Evolutionary conservation across 2,329 filamentous ascomycete species (phyloP).

Genomic region (Monilinia laxa): DNA sequence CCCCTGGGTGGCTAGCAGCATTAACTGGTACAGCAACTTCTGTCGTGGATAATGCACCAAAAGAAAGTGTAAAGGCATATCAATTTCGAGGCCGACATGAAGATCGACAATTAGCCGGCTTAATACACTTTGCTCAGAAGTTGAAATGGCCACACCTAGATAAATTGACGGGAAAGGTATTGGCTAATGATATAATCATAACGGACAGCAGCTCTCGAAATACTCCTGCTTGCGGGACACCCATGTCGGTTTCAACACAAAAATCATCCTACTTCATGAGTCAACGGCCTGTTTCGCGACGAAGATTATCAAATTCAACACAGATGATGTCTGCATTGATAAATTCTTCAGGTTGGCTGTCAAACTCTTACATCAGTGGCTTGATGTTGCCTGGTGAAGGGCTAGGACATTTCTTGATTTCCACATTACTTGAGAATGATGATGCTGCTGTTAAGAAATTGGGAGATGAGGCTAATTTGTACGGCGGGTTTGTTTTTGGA

Average conservation of each 20-base stretch:
- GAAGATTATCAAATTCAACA: constrained; percentile 29
- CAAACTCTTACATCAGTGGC: constrained; percentile 65
- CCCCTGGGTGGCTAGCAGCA: constrained; percentile 54
- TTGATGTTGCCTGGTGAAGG: constrained; percentile 64
- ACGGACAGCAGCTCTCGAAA: constrained; percentile 32
- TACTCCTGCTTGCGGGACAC: constrained; percentile 35
- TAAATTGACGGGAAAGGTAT: constrained; percentile 32
- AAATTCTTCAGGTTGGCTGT: constrained; percentile 63
- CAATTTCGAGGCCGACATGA: constrained; percentile 47
- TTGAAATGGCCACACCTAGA: constrained; percentile 63
- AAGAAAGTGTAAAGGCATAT: constrained; percentile 44
- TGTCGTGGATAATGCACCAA: constrained; percentile 44
- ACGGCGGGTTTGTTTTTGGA: constrained; percentile 62
- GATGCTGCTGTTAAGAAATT: constrained; percentile 56
- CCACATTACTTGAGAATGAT: constrained; percentile 64
- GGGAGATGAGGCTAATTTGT: constrained; percentile 61
- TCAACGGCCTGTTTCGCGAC: constrained; percentile 24
- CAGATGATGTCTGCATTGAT: constrained; percentile 53
- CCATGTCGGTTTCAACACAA: constrained; percentile 37
- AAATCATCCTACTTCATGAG: constrained; percentile 39
- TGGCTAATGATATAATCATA: constrained; percentile 39
- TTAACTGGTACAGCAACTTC: constrained; percentile 48
- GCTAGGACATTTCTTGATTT: constrained; percentile 63
- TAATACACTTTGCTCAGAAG: constrained; percentile 63
- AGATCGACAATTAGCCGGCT: constrained; percentile 58